These are phyloP conservation scores for Exutisphaerella laricina DNA, from an alignment of 2,329 filamentous ascomycete genomes.

Conservation along the genomic window DNA sequence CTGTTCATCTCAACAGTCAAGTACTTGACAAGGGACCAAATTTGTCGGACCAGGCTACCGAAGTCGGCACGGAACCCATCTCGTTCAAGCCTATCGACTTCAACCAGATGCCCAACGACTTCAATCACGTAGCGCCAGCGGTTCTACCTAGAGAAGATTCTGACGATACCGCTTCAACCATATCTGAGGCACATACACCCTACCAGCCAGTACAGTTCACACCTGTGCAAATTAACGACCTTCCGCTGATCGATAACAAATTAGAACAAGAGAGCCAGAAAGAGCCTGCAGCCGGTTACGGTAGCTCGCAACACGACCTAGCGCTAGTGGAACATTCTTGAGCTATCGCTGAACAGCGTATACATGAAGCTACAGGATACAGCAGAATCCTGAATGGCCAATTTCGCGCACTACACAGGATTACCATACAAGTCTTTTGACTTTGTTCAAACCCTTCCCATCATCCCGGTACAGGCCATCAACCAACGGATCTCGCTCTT, in stretches of 20 bases:
- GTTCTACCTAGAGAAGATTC: background rate
- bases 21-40: no score
- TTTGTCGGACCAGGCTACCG: no score
- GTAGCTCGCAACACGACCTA: background rate
- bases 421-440: constrained; percentile 15
- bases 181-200: background rate
- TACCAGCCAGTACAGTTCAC: background rate
- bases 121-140: background rate
- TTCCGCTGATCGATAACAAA: background rate
- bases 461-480: constrained; percentile 22
- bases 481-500: constrained; percentile 8
- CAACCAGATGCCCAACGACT: background rate
- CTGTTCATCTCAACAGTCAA: no score
- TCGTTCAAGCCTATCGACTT: background rate
- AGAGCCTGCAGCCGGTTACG: background rate
- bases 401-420: constrained; percentile 1
- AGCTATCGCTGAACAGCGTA: background rate
- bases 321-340: background rate
- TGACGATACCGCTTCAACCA: background rate
- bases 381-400: no score
- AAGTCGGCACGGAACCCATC: background rate
- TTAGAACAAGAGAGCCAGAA: background rate
- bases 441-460: constrained; percentile 10
- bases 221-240: background rate
- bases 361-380: no score